Conservation (phyloP, 148 eudicot species). For the Arbutus unedo region DNA sequence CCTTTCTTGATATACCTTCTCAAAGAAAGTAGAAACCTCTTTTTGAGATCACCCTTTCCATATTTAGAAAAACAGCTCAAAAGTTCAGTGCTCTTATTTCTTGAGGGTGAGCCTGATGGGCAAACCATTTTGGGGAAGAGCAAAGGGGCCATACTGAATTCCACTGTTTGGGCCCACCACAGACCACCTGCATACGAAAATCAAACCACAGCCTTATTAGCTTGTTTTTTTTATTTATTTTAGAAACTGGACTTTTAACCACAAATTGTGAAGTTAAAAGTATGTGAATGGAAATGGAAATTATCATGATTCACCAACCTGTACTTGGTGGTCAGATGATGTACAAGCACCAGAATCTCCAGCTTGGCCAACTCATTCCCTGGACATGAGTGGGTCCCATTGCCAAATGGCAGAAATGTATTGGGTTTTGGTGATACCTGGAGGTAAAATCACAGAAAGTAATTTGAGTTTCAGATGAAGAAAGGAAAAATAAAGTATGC, state of each 20-base stretch:
- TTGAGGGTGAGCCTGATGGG: slow-evolving; percentile 51
- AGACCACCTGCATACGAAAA: slow-evolving; percentile 50
- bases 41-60: not conserved
- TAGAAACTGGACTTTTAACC: slow-evolving; percentile 22
- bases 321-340: slow-evolving; percentile 73
- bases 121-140: slow-evolving; percentile 71
- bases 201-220: slow-evolving; percentile 17
- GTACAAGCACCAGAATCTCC: slow-evolving; percentile 58
- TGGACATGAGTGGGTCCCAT: slow-evolving; percentile 69
- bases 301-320: slow-evolving; percentile 35
- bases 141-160: slow-evolving; percentile 71
- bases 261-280: not conserved
- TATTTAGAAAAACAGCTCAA: not conserved
- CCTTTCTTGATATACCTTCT: not conserved
- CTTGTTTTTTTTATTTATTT: not conserved
- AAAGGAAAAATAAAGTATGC: not conserved
- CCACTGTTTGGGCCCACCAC: slow-evolving; percentile 56
- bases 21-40: not conserved
- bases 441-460: slow-evolving; percentile 15
- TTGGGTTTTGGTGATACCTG: slow-evolving; percentile 71
- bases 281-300: not conserved
- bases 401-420: slow-evolving; percentile 77
- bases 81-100: not conserved
- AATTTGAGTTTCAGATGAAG: slow-evolving; percentile 12
- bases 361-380: slow-evolving; percentile 75